phyloP scores from a whole-genome alignment of 2,329 filamentous ascomycete genomes.

The Botryotinia globosa region DNA sequence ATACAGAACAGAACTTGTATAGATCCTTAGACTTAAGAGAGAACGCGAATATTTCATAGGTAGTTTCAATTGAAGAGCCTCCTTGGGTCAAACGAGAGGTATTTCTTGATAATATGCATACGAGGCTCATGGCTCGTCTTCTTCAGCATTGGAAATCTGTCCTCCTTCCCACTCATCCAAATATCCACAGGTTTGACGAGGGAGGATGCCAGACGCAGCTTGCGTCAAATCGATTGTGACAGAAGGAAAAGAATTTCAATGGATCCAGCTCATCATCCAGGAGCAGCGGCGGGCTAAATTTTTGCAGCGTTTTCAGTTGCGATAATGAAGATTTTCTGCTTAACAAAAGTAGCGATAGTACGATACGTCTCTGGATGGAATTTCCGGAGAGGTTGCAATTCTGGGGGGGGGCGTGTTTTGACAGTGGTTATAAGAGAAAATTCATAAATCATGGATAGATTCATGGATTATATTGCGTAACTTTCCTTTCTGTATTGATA shows the following conservation, averaged over 20 bases:
- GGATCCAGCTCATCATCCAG: accelerated
- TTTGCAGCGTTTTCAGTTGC: background rate
- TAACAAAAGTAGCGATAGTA: background rate
- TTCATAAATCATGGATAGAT: background rate
- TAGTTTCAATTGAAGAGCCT: background rate
- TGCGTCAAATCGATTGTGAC: background rate
- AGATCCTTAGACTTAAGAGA: background rate
- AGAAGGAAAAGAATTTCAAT: background rate
- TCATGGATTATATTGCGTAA: background rate
- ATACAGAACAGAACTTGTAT: background rate
- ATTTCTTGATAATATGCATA: background rate
- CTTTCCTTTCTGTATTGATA: background rate
- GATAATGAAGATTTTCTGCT: background rate
- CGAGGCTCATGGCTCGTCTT: background rate
- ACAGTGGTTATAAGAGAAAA: background rate
- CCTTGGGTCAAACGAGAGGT: background rate
- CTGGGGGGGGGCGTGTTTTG: background rate
- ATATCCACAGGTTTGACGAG: background rate
- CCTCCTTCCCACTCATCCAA: background rate
- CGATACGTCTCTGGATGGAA: background rate
- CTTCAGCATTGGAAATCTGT: background rate
- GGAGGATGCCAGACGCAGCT: background rate
- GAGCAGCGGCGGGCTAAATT: background rate
- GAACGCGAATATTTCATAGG: background rate
- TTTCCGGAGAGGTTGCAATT: background rate